phyloP scores from a whole-genome alignment of 1,139 yeast species.

The Kurtzmaniella quercitrusa region DNA sequence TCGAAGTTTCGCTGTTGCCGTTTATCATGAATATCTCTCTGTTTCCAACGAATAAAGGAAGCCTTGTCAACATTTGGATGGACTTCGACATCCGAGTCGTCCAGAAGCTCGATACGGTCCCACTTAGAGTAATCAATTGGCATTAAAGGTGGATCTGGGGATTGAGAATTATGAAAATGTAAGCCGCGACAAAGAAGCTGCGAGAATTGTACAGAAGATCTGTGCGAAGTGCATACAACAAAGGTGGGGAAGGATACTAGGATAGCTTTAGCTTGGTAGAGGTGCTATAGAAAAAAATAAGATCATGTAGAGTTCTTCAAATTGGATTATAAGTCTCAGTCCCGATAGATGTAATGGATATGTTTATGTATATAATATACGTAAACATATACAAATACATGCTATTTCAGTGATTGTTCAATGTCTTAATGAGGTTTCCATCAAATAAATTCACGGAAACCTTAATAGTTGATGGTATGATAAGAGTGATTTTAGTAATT shows the following conservation, averaged over 20 bases:
- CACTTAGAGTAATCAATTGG: slow-evolving; percentile 93
- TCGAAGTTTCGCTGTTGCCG: slow-evolving; percentile 76
- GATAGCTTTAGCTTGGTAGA: no score
- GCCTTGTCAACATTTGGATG: slow-evolving; percentile 97
- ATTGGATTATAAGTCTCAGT: no score
- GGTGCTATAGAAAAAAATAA: no score
- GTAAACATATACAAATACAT: no score
- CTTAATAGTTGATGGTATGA: no score
- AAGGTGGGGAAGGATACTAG: not conserved
- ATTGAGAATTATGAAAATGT: not conserved
- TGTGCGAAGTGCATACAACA: not conserved
- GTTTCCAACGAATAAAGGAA: slow-evolving; percentile 94
- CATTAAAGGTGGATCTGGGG: slow-evolving; percentile 30
- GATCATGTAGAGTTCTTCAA: no score
- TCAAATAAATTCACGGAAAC: no score
- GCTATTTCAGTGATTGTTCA: no score
- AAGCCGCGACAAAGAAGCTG: not conserved
- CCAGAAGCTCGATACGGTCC: slow-evolving; percentile 94
- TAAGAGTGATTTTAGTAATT: no score
- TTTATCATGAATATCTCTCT: slow-evolving; percentile 93
- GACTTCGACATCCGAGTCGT: slow-evolving; percentile 93
- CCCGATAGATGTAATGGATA: no score
- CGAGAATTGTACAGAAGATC: not conserved
- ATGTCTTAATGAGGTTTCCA: no score
- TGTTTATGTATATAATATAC: no score